phyloP scores from a whole-genome alignment of 192 early-diverging fungal species.

The Backusella mclennaniae region DNA sequence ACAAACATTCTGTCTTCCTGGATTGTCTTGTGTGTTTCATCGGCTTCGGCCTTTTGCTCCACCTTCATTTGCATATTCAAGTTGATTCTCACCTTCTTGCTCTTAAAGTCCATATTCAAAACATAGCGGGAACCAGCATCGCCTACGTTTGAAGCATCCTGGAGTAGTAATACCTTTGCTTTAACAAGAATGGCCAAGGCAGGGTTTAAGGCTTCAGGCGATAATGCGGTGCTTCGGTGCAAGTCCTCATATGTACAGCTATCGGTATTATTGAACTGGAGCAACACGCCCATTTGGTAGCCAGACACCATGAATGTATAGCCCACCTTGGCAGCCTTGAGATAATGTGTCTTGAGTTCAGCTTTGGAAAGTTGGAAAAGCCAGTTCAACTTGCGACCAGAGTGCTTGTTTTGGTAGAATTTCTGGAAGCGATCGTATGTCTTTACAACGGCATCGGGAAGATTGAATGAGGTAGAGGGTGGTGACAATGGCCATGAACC shows the following conservation, averaged over 20 bases:
- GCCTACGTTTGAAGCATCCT: conserved; percentile 50
- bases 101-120: conserved; percentile 81
- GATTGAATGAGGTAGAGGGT: conserved; percentile 74
- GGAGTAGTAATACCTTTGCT: conserved; percentile 71
- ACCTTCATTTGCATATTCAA: conserved; percentile 81
- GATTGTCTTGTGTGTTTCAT: conserved; percentile 90
- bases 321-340: conserved; percentile 69
- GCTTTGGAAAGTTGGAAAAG: conserved; percentile 89
- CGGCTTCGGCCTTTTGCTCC: conserved; percentile 89
- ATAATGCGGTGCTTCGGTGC: conserved; percentile 68
- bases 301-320: conserved; percentile 80
- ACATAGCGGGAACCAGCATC: conserved; percentile 60
- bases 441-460: conserved; percentile 85
- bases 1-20: conserved; percentile 89
- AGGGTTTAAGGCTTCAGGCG: conserved; percentile 59
- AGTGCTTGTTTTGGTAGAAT: conserved; percentile 89
- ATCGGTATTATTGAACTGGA: conserved; percentile 83
- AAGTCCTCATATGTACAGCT: conserved; percentile 81
- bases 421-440: conserved; percentile 82
- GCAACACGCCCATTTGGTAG: conserved; percentile 92
- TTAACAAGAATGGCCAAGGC: conserved; percentile 80
- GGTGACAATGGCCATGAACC: conserved; percentile 88
- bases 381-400: conserved; percentile 92
- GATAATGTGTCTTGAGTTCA: conserved; percentile 90
- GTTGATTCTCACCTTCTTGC: conserved; percentile 88